A percentile compares a stretch with the other conserved stretches of the same genome.
Conservation (phyloP, 768 basidiomycete species). For the Kwoniella sp. region DNA sequence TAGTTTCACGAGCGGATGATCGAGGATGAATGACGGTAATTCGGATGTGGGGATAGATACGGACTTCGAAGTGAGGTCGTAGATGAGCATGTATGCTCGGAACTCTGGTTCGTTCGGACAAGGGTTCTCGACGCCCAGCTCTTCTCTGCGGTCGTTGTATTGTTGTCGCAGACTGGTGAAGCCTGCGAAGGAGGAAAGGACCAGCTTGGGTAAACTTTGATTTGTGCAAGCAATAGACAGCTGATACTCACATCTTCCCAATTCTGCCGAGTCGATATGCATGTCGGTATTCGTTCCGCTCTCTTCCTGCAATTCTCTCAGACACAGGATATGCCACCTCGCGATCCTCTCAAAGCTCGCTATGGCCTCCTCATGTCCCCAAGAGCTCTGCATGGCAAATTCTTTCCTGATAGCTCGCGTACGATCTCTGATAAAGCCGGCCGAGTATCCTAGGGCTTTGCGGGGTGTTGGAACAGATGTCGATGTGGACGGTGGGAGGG, state of each 20-base stretch:
- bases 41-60: slow-evolving; percentile 67
- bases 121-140: slow-evolving; percentile 61
- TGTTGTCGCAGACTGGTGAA: slow-evolving; percentile 90
- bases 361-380: slow-evolving; percentile 70
- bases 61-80: slow-evolving; percentile 83
- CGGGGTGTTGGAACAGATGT: slow-evolving; percentile 30
- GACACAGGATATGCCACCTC: slow-evolving; percentile 83
- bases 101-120: slow-evolving; percentile 91
- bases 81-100: slow-evolving; percentile 89
- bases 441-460: slow-evolving; percentile 58
- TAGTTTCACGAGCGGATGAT: slow-evolving; percentile 75
- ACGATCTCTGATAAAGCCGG: slow-evolving; percentile 84
- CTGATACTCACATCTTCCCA: slow-evolving; percentile 59
- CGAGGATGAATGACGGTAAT: slow-evolving; percentile 66
- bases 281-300: slow-evolving; percentile 47
- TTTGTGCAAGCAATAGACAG: no score
- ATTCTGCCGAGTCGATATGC: slow-evolving; percentile 47
- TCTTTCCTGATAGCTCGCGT: slow-evolving; percentile 87
- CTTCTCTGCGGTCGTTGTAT: slow-evolving; percentile 73
- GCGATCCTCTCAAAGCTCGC: slow-evolving; percentile 92
- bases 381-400: slow-evolving; percentile 88
- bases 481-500: slow-evolving; percentile 59
- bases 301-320: slow-evolving; percentile 61
- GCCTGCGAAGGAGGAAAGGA: slow-evolving; percentile 62
- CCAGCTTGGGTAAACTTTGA: no score